phyloP scores from a whole-genome alignment of 768 basidiomycete genomes.

The Mycena crocata region DNA sequence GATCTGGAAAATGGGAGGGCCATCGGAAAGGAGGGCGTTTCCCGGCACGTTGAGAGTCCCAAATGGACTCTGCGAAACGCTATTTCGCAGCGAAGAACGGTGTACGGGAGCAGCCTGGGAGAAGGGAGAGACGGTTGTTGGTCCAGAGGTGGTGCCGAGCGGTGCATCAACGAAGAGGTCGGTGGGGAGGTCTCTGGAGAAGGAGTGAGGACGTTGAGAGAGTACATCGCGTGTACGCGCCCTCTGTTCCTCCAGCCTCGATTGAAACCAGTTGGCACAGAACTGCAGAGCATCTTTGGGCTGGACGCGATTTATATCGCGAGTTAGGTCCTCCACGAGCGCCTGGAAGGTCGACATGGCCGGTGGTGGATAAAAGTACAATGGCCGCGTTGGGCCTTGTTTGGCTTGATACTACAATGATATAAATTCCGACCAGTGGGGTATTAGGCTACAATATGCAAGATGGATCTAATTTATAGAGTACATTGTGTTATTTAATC shows the following conservation, averaged over 20 bases:
- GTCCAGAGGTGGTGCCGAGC: constrained; percentile 44
- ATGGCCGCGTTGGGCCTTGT: neutral
- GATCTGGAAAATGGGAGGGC: constrained; percentile 68
- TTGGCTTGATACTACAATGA: neutral
- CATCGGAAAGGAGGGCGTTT: constrained; percentile 74
- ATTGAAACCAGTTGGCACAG: constrained; percentile 95
- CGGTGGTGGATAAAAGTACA: constrained; percentile 21
- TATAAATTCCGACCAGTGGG: too few species aligned
- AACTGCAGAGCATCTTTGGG: constrained; percentile 94
- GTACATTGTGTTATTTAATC: constrained; percentile 51
- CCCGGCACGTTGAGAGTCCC: constrained; percentile 85
- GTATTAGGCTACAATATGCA: constrained; percentile 2
- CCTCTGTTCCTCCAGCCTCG: constrained; percentile 87
- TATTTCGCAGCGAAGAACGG: constrained; percentile 68
- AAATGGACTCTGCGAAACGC: constrained; percentile 75
- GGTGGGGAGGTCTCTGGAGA: constrained; percentile 62
- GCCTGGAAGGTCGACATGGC: constrained; percentile 81
- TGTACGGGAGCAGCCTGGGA: constrained; percentile 57
- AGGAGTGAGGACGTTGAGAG: constrained; percentile 61
- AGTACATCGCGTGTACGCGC: constrained; percentile 76
- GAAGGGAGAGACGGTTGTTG: constrained; percentile 66
- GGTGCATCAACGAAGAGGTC: constrained; percentile 72
- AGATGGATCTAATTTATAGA: constrained; percentile 25
- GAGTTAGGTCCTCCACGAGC: constrained; percentile 86
- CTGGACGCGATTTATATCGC: constrained; percentile 87